Evolutionary conservation across 108 stramenopile genomes (phyloP).

Genomic region (Nitzschia sp.): DNA sequence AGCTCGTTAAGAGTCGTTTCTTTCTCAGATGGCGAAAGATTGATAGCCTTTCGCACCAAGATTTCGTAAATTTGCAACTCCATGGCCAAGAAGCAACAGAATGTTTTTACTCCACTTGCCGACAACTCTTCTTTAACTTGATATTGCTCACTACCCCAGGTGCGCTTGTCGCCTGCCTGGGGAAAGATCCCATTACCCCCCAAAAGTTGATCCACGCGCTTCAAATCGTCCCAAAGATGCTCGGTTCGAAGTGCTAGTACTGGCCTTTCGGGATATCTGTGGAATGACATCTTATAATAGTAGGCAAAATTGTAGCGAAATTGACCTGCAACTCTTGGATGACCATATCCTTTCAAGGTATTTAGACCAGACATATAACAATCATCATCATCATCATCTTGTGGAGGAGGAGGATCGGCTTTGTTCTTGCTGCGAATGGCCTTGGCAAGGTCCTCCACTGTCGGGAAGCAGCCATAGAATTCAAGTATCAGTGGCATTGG

Average conservation of each 20-base stretch:
- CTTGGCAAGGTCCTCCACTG: neutral
- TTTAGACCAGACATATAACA: neutral
- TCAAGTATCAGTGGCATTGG: conserved; percentile 1
- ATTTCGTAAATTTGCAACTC: conserved; percentile 10
- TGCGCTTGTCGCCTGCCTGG: neutral
- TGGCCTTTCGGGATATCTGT: neutral
- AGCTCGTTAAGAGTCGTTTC: neutral
- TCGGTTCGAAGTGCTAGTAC: conserved; percentile 6
- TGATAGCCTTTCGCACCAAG: neutral
- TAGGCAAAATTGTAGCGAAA: neutral
- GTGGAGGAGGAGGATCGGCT: neutral
- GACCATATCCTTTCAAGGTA: neutral
- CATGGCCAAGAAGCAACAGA: neutral
- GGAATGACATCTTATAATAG: neutral
- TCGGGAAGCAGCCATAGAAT: conserved; percentile 16
- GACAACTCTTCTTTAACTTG: neutral
- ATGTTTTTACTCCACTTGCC: neutral
- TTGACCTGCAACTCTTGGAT: neutral
- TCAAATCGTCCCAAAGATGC: conserved; percentile 9
- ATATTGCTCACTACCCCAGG: neutral
- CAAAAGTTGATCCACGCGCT: neutral
- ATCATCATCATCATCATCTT: too few species aligned
- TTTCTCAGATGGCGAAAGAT: neutral
- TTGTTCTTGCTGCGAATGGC: neutral
- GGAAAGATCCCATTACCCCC: conserved; percentile 11